Base-by-base conservation (phyloP, 2,329 filamentous ascomycete species). In the Myriangium duriaei region DNA sequence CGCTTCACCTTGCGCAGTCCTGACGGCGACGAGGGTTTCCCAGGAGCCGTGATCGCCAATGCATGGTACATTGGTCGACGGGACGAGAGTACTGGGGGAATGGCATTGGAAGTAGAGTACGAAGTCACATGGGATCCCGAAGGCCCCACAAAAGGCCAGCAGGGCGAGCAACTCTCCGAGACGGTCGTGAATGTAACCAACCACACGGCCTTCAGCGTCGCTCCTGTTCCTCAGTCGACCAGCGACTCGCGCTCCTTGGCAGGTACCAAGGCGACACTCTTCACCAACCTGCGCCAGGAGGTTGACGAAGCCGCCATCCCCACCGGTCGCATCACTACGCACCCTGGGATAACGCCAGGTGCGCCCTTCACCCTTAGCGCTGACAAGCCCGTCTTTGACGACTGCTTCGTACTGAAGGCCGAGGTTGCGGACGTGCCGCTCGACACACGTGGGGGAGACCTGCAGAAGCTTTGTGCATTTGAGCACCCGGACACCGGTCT, bases 171-270 rank as follows among this genome's bases (percentile, higher is more conserved):
- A 34, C 79, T 78, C 10, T 77, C 87, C n/a, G 88, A 95, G 69
- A 96, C 88, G 0, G 78, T 78, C 30, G 74, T 96, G 57, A 92
- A 87, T 62, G 72, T 96, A 63, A 96, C 91, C 34, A 98, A 96
- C 64, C 88, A 98, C 66, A 92, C 84, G 81, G 85, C 29, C 13
- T 39, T 39, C 14, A 30, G 14, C 30, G 21, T 39, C 12, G 36
- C 28, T 4, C 29, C 31, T 13, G 29, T 21, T 17, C 21, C 21
- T 7, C 7, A 16, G 5, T 11, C 21, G n/a, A 31, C 30, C 14
- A 28, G 35, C 9, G 15, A 19, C 12, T 37, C 28, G 10, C 33
- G 32, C 11, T 24, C 16, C 18, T 9, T 81, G 44, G 65, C 71
- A 43, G 78, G 75, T 32, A 81, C 76, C 11, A 61, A 69, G 46